Percentiles rank a stretch among this genome's conserved stretches.
Evolutionary conservation across 176 grass and related monocot species (phyloP).

Genomic region (Lolium multiflorum): DNA sequence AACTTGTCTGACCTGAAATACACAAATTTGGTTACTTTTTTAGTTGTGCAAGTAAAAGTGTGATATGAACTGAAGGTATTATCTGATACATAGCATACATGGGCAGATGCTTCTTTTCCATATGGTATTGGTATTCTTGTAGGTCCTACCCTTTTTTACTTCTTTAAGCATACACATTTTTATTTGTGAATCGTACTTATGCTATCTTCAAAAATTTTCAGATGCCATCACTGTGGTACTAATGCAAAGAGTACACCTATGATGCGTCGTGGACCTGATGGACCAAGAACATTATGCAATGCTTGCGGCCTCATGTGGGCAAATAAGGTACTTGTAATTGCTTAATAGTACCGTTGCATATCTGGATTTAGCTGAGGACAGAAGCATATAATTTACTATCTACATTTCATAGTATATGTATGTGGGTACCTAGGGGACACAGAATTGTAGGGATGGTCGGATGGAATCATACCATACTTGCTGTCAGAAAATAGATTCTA

Average conservation of each 20-base stretch:
- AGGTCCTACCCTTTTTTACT: constrained; percentile 1
- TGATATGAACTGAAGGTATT: constrained; percentile 27
- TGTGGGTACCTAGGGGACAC: not conserved
- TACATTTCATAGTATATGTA: not conserved
- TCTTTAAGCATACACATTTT: not conserved
- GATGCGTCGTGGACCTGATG: constrained; percentile 97
- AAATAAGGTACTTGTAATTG: constrained; percentile 76
- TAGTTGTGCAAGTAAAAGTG: constrained; percentile 13
- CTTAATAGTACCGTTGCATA: constrained; percentile 14
- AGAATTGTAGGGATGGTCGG: not conserved
- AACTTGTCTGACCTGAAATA: not conserved
- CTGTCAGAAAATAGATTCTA: not conserved
- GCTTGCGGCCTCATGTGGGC: constrained; percentile 99
- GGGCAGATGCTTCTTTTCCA: not conserved
- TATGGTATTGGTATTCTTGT: not conserved
- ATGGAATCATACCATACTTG: not conserved
- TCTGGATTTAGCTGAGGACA: constrained; percentile 19
- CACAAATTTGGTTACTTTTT: constrained; percentile 29
- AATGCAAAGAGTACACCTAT: constrained; percentile 81
- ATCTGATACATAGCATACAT: constrained; percentile 27
- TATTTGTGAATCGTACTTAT: constrained; percentile 32
- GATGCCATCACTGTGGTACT: constrained; percentile 93
- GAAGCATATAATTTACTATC: not conserved
- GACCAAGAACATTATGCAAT: constrained; percentile 97
- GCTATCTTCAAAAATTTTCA: constrained; percentile 43